phyloP scores from a whole-genome alignment of 768 basidiomycete genomes.

The Harrya chromipes region DNA sequence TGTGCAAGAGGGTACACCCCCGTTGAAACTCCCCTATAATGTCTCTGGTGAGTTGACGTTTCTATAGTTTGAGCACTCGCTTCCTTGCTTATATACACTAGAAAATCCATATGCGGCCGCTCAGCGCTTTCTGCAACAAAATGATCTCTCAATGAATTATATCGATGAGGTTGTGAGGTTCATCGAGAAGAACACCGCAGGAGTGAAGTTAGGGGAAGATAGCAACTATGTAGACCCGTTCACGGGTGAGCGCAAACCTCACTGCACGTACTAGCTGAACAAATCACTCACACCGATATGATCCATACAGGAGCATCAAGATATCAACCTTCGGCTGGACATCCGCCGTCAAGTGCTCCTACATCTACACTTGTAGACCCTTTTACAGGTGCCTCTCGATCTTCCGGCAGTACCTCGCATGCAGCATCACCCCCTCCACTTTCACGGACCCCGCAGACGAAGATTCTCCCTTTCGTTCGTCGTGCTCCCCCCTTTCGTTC shows the following conservation, averaged over 20 bases:
- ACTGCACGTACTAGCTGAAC: background rate
- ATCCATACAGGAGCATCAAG: slow-evolving; percentile 54
- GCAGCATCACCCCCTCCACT: slow-evolving; percentile 30
- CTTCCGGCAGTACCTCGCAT: slow-evolving; percentile 41
- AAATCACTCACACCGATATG: background rate
- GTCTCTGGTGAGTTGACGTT: slow-evolving; percentile 55
- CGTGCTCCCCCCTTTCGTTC: background rate
- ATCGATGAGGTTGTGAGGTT: slow-evolving; percentile 89
- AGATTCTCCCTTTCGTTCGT: slow-evolving; percentile 53
- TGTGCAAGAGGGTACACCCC: slow-evolving; percentile 87
- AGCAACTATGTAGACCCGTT: slow-evolving; percentile 80
- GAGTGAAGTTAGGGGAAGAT: slow-evolving; percentile 64
- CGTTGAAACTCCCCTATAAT: slow-evolving; percentile 94
- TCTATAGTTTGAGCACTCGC: background rate
- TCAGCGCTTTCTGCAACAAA: slow-evolving; percentile 77
- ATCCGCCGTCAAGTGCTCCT: slow-evolving; percentile 29
- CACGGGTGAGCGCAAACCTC: slow-evolving; percentile 55
- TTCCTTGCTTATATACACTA: slow-evolving; percentile 30
- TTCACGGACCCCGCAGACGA: slow-evolving; percentile 33
- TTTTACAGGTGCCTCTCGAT: slow-evolving; percentile 69
- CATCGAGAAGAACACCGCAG: slow-evolving; percentile 88
- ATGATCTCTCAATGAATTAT: slow-evolving; percentile 81
- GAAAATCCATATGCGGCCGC: slow-evolving; percentile 92
- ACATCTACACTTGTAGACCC: slow-evolving; percentile 56
- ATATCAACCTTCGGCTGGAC: slow-evolving; percentile 46